These are phyloP conservation scores for Eimeria sp. DNA, from an alignment of 169 alveolate species.

Conservation along the genomic window DNA sequence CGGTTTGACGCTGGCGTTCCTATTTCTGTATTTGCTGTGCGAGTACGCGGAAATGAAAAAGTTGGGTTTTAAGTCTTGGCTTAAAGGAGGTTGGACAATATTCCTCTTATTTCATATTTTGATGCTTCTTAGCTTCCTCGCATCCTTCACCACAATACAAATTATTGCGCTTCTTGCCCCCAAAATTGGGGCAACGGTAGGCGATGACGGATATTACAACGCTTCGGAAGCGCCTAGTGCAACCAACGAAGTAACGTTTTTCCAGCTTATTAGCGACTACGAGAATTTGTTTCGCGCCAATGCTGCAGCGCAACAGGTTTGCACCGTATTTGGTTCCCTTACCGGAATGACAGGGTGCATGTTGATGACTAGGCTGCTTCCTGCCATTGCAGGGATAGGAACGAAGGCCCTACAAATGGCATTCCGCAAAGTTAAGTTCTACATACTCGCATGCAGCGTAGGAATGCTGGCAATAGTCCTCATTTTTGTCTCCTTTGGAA, in stretches of 20 bases:
- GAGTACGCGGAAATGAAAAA: conserved; percentile 21
- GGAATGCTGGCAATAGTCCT: conserved; percentile 53
- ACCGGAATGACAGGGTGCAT: conserved; percentile 39
- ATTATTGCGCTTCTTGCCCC: conserved; percentile 45
- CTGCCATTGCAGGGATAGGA: conserved; percentile 47
- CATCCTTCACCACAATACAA: conserved; percentile 13
- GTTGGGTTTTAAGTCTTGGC: conserved; percentile 25
- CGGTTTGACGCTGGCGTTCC: conserved; percentile 12
- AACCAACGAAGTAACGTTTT: conserved; percentile 2
- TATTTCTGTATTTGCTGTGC: conserved; percentile 6
- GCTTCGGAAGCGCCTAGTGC: conserved; percentile 19
- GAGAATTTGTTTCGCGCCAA: neutral
- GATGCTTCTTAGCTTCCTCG: conserved; percentile 4
- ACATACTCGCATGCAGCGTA: conserved; percentile 33
- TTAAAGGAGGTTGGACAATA: conserved; percentile 29
- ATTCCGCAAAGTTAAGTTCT: conserved; percentile 21
- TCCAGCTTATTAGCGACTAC: conserved; percentile 48
- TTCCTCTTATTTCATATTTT: conserved; percentile 6
- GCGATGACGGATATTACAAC: conserved; percentile 32
- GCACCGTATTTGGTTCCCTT: neutral
- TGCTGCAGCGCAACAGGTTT: conserved; percentile 28
- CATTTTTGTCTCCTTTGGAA: conserved; percentile 55
- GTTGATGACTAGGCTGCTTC: conserved; percentile 14
- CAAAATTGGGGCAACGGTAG: neutral
- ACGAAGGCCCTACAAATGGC: conserved; percentile 39